These are phyloP conservation scores for Rhizoclosmatium sp. DNA, from an alignment of 192 early-diverging fungal species.

Conservation along the genomic window DNA sequence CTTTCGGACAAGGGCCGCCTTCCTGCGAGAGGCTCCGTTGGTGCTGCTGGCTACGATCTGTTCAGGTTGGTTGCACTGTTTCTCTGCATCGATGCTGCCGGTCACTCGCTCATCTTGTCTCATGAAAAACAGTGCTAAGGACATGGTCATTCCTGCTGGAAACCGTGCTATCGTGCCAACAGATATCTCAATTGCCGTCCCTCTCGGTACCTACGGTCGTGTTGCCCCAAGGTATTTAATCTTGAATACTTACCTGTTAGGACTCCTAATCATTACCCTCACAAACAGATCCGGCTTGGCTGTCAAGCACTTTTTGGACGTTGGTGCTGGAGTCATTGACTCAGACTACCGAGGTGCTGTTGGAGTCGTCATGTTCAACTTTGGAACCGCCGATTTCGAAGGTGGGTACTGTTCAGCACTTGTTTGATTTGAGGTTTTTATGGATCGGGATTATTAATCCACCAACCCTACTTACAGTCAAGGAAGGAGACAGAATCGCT, in stretches of 20 bases:
- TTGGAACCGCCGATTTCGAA: conserved; percentile 71
- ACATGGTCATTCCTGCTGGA: conserved; percentile 73
- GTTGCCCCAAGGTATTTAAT: conserved; percentile 83
- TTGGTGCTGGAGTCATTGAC: conserved; percentile 92
- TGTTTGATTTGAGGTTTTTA: not conserved
- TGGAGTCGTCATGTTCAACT: conserved; percentile 90
- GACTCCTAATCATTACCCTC: conserved; percentile 11
- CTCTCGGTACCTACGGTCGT: conserved; percentile 90
- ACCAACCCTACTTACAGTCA: conserved; percentile 54
- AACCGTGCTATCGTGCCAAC: conserved; percentile 82
- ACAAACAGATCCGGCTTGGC: conserved; percentile 71
- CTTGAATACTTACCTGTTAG: too few relatives aligned
- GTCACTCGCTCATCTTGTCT: not conserved
- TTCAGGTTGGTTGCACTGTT: conserved; percentile 53
- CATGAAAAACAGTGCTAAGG: conserved; percentile 39
- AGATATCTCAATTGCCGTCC: conserved; percentile 86
- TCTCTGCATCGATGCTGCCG: not conserved
- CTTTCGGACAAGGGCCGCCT: conserved; percentile 76
- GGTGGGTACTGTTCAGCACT: conserved; percentile 39
- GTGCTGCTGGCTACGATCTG: conserved; percentile 95
- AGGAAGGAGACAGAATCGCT: conserved; percentile 92
- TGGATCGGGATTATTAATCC: not conserved
- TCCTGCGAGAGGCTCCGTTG: conserved; percentile 79
- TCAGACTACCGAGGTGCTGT: conserved; percentile 89
- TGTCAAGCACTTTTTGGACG: conserved; percentile 87